phyloP scores from a whole-genome alignment of 164 flowering plant species.

The Aristolochia californica region DNA sequence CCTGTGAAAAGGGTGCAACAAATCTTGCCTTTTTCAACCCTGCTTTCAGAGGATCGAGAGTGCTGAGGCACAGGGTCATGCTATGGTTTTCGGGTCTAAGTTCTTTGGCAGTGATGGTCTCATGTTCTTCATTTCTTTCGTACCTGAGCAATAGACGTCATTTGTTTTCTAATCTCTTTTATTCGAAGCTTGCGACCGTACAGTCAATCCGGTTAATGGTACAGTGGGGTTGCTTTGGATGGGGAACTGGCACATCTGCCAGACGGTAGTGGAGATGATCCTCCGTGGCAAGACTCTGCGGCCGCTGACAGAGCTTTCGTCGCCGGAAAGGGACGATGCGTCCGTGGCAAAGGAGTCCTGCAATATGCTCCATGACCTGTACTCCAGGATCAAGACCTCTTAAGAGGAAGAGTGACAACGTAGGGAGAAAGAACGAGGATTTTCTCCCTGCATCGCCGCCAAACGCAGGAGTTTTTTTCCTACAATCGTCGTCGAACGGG shows the following conservation, averaged over 20 bases:
- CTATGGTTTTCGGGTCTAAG: constrained; percentile 74
- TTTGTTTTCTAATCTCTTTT: constrained; percentile 64
- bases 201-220: constrained; percentile 84
- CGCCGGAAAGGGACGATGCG: constrained; percentile 20
- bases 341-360: constrained; percentile 19
- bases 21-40: constrained; percentile 49
- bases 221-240: constrained; percentile 74
- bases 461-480: too few relatives aligned
- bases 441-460: too few relatives aligned
- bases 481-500: too few relatives aligned
- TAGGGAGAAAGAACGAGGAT: too few relatives aligned
- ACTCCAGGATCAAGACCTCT: background rate
- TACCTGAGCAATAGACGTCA: constrained; percentile 48
- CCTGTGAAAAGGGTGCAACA: constrained; percentile 75
- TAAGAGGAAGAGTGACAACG: constrained; percentile 18
- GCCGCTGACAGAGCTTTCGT: constrained; percentile 35
- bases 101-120: constrained; percentile 87
- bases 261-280: constrained; percentile 65
- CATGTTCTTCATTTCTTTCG: constrained; percentile 62
- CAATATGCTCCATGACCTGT: constrained; percentile 5
- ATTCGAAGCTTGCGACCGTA: constrained; percentile 69
- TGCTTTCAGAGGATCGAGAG: constrained; percentile 58
- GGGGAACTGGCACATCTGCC: constrained; percentile 76
- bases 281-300: constrained; percentile 47
- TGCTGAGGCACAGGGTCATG: constrained; percentile 66